Evolutionary conservation across 2,329 filamentous ascomycete species (phyloP).

Genomic region (Diaporthe australafricana): DNA sequence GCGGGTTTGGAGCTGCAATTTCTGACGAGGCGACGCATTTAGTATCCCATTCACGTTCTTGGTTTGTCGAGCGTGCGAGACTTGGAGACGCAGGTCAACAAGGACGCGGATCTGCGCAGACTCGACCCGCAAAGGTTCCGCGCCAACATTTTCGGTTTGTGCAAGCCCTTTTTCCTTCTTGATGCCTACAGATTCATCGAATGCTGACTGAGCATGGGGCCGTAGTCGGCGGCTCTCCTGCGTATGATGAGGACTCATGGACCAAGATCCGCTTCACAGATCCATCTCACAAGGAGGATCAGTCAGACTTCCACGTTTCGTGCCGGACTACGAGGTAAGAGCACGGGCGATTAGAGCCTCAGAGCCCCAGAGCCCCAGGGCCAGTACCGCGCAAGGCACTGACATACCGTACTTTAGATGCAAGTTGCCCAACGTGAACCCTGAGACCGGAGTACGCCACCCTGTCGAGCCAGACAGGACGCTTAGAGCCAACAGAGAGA

Average conservation of each 20-base stretch:
- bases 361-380: slow-evolving; percentile 3
- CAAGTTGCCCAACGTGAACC: slow-evolving; percentile 78
- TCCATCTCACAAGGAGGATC: slow-evolving; percentile 58
- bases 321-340: slow-evolving; percentile 73
- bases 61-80: slow-evolving; percentile 73
- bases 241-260: slow-evolving; percentile 80
- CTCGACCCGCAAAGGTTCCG: slow-evolving; percentile 75
- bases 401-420: slow-evolving; percentile 56
- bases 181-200: not conserved
- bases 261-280: slow-evolving; percentile 67
- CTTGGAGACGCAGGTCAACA: slow-evolving; percentile 66
- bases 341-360: not conserved
- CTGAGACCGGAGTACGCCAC: slow-evolving; percentile 67
- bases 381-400: not conserved
- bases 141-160: slow-evolving; percentile 75
- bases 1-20: not conserved
- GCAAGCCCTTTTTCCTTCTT: not conserved
- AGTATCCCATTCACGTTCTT: slow-evolving; percentile 78
- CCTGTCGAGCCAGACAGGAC: slow-evolving; percentile 67
- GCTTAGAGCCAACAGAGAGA: slow-evolving; percentile 67
- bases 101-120: slow-evolving; percentile 58
- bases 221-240: slow-evolving; percentile 68
- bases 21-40: slow-evolving; percentile 7
- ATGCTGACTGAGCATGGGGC: not conserved
- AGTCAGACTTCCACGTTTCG: slow-evolving; percentile 63